Percentiles rank a stretch among this genome's conserved stretches.
Evolutionary conservation across 257 asterid species (phyloP).

Genomic region (Fraxinus americana): DNA sequence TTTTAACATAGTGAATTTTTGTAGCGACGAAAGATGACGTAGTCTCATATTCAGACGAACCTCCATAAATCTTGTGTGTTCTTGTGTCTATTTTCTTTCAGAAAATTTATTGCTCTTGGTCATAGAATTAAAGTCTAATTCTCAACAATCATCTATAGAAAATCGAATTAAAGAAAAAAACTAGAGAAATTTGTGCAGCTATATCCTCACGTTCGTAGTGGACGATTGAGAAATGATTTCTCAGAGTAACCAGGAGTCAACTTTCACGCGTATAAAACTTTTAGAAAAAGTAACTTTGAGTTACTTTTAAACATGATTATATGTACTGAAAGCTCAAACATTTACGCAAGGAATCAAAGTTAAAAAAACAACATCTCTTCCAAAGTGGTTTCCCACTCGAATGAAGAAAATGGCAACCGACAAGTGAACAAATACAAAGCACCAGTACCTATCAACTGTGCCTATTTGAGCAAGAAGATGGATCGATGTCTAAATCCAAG

Average conservation of each 20-base stretch:
- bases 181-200: constrained; percentile 27
- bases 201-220: background rate
- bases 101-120: too few species aligned
- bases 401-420: constrained; percentile 8
- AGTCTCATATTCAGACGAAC: too few species aligned
- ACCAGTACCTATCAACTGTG: constrained; percentile 13
- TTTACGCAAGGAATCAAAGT: too few species aligned
- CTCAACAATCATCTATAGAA: too few species aligned
- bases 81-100: too few species aligned
- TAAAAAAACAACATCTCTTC: background rate
- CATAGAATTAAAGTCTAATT: too few species aligned
- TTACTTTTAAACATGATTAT: background rate
- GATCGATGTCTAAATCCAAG: constrained; percentile 10
- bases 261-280: background rate
- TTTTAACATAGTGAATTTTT: too few species aligned
- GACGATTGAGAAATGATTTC: background rate
- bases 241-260: background rate
- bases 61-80: too few species aligned
- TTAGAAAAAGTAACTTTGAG: too few species aligned
- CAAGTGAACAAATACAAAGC: background rate
- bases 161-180: constrained; percentile 17
- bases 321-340: too few species aligned
- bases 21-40: too few species aligned
- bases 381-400: too few species aligned
- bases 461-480: constrained; percentile 23